A percentile compares a stretch with the other conserved stretches of the same genome.
Evolutionary conservation across 148 eudicot genomes (phyloP).

Genomic region (Rheum nobile): DNA sequence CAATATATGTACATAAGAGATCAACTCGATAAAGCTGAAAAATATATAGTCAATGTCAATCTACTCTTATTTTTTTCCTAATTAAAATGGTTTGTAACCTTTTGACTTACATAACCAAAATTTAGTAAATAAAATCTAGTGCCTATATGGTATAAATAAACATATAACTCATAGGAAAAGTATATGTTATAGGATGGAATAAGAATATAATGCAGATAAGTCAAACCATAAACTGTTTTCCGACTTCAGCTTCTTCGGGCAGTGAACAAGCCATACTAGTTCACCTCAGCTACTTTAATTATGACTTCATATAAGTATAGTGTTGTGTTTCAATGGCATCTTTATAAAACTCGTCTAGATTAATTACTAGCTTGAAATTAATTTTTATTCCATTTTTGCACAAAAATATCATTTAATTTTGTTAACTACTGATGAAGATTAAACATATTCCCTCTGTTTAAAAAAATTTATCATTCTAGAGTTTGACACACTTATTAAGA

Average conservation of each 20-base stretch:
- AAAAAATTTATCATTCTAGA: too few species aligned
- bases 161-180: not conserved
- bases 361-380: too few species aligned
- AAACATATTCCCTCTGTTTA: too few species aligned
- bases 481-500: too few species aligned
- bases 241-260: not conserved
- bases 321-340: too few species aligned
- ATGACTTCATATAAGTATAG: too few species aligned
- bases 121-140: not conserved
- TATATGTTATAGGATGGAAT: not conserved
- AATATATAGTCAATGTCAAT: too few species aligned
- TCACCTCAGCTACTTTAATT: not conserved
- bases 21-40: not conserved
- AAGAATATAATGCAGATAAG: not conserved
- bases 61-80: too few species aligned
- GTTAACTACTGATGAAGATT: too few species aligned
- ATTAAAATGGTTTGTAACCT: not conserved
- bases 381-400: too few species aligned
- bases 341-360: too few species aligned
- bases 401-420: too few species aligned
- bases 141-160: not conserved
- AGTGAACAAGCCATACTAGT: not conserved
- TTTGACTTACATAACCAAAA: not conserved
- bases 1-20: not conserved
- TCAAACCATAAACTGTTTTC: not conserved